These are phyloP conservation scores for Thoreauomyces humboldtii DNA, from an alignment of 192 early-diverging fungal genomes.

Conservation along the genomic window DNA sequence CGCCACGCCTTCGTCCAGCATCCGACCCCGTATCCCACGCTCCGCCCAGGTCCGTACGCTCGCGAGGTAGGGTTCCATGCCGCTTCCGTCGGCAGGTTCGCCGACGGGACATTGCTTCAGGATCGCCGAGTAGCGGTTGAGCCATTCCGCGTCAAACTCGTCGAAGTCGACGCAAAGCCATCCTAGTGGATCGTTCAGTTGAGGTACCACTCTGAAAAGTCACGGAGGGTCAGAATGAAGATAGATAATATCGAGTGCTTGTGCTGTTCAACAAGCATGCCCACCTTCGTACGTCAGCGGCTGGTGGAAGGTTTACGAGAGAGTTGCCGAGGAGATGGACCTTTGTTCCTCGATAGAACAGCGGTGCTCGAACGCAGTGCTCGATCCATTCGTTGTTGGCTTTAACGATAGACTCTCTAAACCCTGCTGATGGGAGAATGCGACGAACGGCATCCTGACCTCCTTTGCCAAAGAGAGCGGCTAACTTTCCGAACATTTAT, in stretches of 20 bases:
- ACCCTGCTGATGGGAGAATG: conserved; percentile 21
- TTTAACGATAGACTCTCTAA: background rate
- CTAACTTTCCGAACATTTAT: background rate
- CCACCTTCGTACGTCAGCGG: background rate
- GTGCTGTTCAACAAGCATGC: too few relatives aligned
- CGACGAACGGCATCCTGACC: background rate
- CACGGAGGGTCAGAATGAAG: too few relatives aligned
- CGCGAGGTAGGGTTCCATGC: conserved; percentile 10
- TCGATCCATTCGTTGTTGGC: conserved; percentile 11
- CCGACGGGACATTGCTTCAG: conserved; percentile 9
- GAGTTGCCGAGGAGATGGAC: conserved; percentile 28
- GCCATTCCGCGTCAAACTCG: conserved; percentile 12
- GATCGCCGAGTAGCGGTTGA: conserved; percentile 16
- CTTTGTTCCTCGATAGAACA: background rate
- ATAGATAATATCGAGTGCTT: too few relatives aligned
- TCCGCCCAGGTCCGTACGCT: conserved; percentile 24
- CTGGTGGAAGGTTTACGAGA: conserved; percentile 19
- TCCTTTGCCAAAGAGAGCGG: background rate
- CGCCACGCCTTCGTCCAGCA: conserved; percentile 17
- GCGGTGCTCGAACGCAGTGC: conserved; percentile 17
- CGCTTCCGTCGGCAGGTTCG: background rate
- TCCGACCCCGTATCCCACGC: conserved; percentile 3
- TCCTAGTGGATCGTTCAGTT: conserved; percentile 8
- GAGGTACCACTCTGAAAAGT: background rate
- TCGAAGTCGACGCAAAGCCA: conserved; percentile 23